phyloP scores from a whole-genome alignment of 208 protist genomes.

The Sergeia podlipaevii region DNA sequence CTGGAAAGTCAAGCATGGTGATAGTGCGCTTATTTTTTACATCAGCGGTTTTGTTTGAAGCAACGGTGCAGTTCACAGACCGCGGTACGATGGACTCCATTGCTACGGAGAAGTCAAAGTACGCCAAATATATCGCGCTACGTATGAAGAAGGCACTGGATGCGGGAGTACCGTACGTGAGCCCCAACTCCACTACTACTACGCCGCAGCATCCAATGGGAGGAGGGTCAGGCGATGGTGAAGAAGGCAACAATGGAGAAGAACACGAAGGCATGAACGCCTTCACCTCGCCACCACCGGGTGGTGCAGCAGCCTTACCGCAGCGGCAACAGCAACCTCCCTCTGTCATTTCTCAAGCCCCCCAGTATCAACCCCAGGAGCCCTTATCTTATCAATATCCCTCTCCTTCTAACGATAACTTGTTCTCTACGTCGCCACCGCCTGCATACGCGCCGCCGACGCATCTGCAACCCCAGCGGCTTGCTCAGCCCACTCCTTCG shows the following conservation, averaged over 20 bases:
- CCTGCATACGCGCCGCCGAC: conserved; percentile 2
- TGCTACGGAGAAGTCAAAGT: conserved; percentile 63
- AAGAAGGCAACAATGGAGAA: background rate
- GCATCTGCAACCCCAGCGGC: background rate
- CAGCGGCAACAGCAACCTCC: no score
- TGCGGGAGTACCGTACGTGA: conserved; percentile 40
- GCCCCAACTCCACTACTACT: conserved; percentile 23
- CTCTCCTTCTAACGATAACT: no score
- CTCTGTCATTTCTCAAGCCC: no score
- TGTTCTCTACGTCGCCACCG: background rate
- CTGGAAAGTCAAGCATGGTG: conserved; percentile 30
- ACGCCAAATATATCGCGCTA: conserved; percentile 74
- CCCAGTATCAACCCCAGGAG: background rate
- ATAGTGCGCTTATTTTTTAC: conserved; percentile 73
- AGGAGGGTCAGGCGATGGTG: background rate
- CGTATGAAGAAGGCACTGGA: conserved; percentile 73
- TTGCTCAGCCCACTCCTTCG: background rate
- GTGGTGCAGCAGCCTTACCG: no score
- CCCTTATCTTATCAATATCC: background rate
- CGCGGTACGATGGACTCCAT: conserved; percentile 56
- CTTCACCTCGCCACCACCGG: no score
- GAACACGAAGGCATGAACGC: background rate
- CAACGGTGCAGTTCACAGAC: conserved; percentile 74
- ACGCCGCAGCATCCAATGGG: no score
- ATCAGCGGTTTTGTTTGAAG: conserved; percentile 62